Conservation (phyloP, 345 rosid species). For the Eucalyptus tenuipes region DNA sequence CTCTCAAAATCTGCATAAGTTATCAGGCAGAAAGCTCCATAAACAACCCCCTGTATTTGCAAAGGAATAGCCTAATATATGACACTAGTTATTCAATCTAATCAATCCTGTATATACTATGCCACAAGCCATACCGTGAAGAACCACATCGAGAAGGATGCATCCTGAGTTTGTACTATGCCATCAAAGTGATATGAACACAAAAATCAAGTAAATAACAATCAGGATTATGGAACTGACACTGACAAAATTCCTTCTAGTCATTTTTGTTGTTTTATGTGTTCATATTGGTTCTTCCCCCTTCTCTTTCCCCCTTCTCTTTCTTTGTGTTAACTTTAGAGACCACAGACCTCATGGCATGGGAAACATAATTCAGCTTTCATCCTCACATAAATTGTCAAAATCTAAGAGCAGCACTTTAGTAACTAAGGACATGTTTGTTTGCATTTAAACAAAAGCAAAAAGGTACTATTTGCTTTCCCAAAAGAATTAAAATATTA, state of each 20-base stretch:
- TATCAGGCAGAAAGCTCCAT: not conserved
- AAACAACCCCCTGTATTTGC: not conserved
- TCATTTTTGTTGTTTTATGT: not conserved
- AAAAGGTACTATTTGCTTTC: not conserved
- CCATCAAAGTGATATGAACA: not conserved
- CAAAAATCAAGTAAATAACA: not conserved
- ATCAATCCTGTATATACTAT: not conserved
- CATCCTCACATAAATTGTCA: not conserved
- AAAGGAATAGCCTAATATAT: not conserved
- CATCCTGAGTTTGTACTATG: not conserved
- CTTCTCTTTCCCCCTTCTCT: not conserved
- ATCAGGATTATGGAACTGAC: not conserved
- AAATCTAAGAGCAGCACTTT: not conserved
- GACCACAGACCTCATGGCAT: not conserved
- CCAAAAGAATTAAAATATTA: not conserved
- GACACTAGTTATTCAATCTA: not conserved
- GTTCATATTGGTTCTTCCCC: not conserved
- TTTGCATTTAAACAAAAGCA: not conserved
- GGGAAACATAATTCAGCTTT: not conserved
- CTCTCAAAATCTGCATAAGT: constrained; percentile 27
- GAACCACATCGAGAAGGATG: not conserved
- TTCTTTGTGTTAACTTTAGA: not conserved
- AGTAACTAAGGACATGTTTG: not conserved
- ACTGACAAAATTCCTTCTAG: not conserved
- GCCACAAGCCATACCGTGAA: not conserved